These are phyloP conservation scores for Neobulgaria alba DNA, from an alignment of 2,329 filamentous ascomycete species.

Conservation along the genomic window DNA sequence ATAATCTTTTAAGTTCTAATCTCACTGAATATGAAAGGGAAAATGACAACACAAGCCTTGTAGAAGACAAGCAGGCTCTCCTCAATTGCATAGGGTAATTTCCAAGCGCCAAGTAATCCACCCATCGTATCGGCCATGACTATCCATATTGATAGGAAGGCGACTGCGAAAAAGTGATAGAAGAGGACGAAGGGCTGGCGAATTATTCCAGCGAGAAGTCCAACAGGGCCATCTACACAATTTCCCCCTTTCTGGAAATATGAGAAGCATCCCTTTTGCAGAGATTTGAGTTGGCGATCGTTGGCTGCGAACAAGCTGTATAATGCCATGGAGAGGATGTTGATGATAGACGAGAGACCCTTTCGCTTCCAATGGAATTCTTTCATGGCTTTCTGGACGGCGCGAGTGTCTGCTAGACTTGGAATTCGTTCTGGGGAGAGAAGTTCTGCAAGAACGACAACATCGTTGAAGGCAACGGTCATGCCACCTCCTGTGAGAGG, in stretches of 20 bases:
- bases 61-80: constrained; percentile 64
- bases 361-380: constrained; percentile 86
- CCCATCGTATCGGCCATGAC: constrained; percentile 36
- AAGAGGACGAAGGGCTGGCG: constrained; percentile 69
- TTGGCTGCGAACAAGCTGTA: constrained; percentile 88
- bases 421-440: constrained; percentile 63
- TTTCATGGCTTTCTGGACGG: constrained; percentile 56
- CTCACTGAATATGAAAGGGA: constrained; percentile 73
- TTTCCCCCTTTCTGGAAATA: constrained; percentile 76
- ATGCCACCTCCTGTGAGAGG: constrained; percentile 94
- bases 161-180: constrained; percentile 92
- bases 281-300: constrained; percentile 63
- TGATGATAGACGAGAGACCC: constrained; percentile 76
- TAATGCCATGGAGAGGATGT: constrained; percentile 92
- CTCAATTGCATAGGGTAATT: constrained; percentile 55
- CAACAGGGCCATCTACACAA: constrained; percentile 69
- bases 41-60: constrained; percentile 73
- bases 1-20: constrained; percentile 29
- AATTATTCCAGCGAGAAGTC: constrained; percentile 74
- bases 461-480: constrained; percentile 95
- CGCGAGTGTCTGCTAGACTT: constrained; percentile 55
- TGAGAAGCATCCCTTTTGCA: constrained; percentile 83
- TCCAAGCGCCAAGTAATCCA: constrained; percentile 40
- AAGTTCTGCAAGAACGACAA: constrained; percentile 65
- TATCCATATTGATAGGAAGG: constrained; percentile 76